Evolutionary conservation across 1,139 yeast species (phyloP).

Genomic region (Saccharomyces uvarum): DNA sequence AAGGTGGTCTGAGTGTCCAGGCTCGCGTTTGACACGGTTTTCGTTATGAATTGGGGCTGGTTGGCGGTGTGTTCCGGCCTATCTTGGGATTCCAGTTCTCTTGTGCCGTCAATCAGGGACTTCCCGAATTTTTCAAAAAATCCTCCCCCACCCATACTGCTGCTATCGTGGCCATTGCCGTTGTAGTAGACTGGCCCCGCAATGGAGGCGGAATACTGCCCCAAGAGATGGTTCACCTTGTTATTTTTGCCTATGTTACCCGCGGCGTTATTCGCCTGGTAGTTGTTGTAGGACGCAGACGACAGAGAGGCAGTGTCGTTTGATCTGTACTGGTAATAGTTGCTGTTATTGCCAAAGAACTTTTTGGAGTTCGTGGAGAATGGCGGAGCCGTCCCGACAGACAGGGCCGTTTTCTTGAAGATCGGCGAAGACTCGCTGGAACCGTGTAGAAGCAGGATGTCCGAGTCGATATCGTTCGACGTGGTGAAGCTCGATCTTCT

Average conservation of each 20-base stretch:
- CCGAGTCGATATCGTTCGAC: conserved; percentile 23
- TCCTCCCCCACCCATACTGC: conserved; percentile 15
- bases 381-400: conserved; percentile 24
- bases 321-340: conserved; percentile 5
- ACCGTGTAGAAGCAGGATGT: conserved; percentile 11
- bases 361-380: conserved; percentile 1
- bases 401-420: conserved; percentile 13
- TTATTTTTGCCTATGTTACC: neutral
- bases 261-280: conserved; percentile 5
- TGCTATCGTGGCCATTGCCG: conserved; percentile 2
- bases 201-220: conserved; percentile 7
- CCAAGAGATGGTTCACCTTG: conserved; percentile 1
- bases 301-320: neutral
- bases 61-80: neutral
- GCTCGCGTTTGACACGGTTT: neutral
- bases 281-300: conserved; percentile 10
- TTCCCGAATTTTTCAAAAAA: conserved; percentile 32
- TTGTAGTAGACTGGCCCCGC: conserved; percentile 5
- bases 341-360: neutral
- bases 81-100: conserved; percentile 23
- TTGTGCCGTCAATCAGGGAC: conserved; percentile 31
- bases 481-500: conserved; percentile 27
- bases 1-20: conserved; percentile 7
- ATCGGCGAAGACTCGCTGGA: conserved; percentile 3
- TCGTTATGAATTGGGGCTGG: neutral